Conservation (phyloP, 1,139 yeast genomes). For the Ogataea hybrid region DNA sequence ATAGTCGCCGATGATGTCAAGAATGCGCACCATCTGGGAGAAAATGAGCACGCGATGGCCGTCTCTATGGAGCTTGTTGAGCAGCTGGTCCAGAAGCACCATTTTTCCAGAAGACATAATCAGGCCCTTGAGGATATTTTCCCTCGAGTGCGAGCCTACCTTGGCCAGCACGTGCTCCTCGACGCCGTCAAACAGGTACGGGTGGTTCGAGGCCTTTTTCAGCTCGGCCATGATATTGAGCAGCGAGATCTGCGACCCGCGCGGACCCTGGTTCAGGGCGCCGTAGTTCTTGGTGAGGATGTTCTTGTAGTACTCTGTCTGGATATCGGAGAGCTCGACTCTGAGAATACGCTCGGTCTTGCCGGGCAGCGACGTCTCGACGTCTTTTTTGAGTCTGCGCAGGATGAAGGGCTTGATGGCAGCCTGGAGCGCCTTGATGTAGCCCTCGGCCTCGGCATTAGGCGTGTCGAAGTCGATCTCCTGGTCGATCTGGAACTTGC, state of each 20-base stretch:
- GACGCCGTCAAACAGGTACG: conserved; percentile 90
- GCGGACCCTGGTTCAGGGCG: conserved; percentile 83
- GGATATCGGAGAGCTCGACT: conserved; percentile 92
- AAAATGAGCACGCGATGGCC: conserved; percentile 95
- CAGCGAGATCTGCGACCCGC: conserved; percentile 75
- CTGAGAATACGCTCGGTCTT: conserved; percentile 92
- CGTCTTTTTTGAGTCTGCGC: conserved; percentile 93
- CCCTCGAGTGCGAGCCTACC: conserved; percentile 65
- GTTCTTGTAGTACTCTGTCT: conserved; percentile 92
- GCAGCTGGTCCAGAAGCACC: conserved; percentile 88
- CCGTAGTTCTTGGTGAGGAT: conserved; percentile 87
- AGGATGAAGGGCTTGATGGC: conserved; percentile 88
- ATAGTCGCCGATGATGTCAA: conserved; percentile 94
- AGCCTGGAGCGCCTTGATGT: conserved; percentile 80
- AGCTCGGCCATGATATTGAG: conserved; percentile 92
- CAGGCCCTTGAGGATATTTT: conserved; percentile 80
- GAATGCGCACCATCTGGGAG: conserved; percentile 95
- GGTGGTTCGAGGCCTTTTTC: conserved; percentile 96
- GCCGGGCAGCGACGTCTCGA: conserved; percentile 92
- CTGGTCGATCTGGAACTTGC: conserved; percentile 82
- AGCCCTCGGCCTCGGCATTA: conserved; percentile 80
- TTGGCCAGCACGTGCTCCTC: conserved; percentile 77
- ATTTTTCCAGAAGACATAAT: conserved; percentile 98
- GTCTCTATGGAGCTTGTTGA: conserved; percentile 81
- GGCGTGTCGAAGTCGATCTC: conserved; percentile 94